Evolutionary conservation across 441 rosid genomes (phyloP).

Genomic region (Euphorbia celastroides): DNA sequence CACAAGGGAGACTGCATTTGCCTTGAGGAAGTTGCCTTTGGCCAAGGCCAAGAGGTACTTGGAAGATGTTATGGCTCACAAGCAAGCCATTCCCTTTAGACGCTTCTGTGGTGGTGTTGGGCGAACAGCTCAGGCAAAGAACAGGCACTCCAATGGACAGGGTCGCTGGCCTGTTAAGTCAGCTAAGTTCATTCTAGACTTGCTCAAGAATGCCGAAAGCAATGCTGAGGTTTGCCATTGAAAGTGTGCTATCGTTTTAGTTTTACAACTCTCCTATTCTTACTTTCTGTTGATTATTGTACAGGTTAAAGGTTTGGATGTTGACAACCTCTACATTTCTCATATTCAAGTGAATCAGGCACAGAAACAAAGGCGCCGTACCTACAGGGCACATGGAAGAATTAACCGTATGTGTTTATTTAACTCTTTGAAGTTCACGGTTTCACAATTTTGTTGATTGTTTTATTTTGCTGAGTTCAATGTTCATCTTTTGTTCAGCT

Average conservation of each 20-base stretch:
- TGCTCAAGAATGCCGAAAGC: slow-evolving; percentile 92
- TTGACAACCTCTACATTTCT: slow-evolving; percentile 71
- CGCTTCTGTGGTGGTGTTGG: slow-evolving; percentile 95
- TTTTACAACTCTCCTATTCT: not conserved
- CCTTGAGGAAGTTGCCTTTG: slow-evolving; percentile 73
- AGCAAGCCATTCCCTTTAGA: slow-evolving; percentile 95
- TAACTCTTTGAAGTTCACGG: not conserved
- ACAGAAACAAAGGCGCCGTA: slow-evolving; percentile 90
- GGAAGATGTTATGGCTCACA: slow-evolving; percentile 95
- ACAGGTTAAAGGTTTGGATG: slow-evolving; percentile 95
- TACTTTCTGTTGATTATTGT: not conserved
- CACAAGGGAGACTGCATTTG: slow-evolving; percentile 82
- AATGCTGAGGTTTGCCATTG: slow-evolving; percentile 61
- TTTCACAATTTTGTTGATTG: not conserved
- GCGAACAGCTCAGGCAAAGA: slow-evolving; percentile 96
- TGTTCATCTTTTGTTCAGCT: slow-evolving; percentile 35
- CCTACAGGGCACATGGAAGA: slow-evolving; percentile 95
- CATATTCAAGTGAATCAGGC: slow-evolving; percentile 98
- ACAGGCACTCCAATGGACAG: slow-evolving; percentile 89
- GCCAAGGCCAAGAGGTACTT: slow-evolving; percentile 86
- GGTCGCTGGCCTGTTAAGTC: slow-evolving; percentile 97
- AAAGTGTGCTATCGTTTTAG: not conserved
- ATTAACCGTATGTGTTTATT: slow-evolving; percentile 67
- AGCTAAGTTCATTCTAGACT: slow-evolving; percentile 72
- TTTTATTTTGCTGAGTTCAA: not conserved